phyloP scores from a whole-genome alignment of 345 rosid species.

The Eutrema yunnanense region DNA sequence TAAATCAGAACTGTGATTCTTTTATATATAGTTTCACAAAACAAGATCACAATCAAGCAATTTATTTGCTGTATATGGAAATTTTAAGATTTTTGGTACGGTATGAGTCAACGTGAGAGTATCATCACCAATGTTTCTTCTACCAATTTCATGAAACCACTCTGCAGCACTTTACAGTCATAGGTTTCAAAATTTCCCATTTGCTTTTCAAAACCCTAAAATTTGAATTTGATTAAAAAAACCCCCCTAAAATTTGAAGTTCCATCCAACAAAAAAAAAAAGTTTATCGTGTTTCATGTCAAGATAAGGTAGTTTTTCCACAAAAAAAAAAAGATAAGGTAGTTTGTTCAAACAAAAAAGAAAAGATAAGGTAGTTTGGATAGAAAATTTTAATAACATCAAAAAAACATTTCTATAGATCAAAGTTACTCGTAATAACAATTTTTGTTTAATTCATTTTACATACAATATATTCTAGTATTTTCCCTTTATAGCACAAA shows the following conservation, averaged over 20 bases:
- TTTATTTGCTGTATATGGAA: background rate
- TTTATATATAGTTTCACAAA: background rate
- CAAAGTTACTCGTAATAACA: background rate
- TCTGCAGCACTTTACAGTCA: background rate
- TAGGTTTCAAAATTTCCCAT: background rate
- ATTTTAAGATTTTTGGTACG: background rate
- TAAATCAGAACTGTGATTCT: background rate
- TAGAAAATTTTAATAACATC: background rate
- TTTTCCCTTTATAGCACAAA: background rate
- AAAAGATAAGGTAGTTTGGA: background rate
- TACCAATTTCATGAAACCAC: background rate
- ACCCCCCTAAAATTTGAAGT: no score
- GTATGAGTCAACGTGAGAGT: background rate
- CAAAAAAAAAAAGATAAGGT: no score
- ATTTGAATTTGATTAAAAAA: background rate
- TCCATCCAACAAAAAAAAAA: background rate
- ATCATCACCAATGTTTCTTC: background rate
- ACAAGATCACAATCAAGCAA: background rate
- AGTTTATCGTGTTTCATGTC: background rate
- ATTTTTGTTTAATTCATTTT: background rate
- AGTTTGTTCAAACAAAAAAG: background rate
- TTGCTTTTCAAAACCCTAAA: background rate
- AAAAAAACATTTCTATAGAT: background rate
- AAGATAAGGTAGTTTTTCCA: no score
- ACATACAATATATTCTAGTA: background rate